A percentile compares a stretch with the other conserved stretches of the same genome.
These are phyloP conservation scores for Deakozyma indianensis DNA, from an alignment of 805 yeast genomes.

Conservation along the genomic window DNA sequence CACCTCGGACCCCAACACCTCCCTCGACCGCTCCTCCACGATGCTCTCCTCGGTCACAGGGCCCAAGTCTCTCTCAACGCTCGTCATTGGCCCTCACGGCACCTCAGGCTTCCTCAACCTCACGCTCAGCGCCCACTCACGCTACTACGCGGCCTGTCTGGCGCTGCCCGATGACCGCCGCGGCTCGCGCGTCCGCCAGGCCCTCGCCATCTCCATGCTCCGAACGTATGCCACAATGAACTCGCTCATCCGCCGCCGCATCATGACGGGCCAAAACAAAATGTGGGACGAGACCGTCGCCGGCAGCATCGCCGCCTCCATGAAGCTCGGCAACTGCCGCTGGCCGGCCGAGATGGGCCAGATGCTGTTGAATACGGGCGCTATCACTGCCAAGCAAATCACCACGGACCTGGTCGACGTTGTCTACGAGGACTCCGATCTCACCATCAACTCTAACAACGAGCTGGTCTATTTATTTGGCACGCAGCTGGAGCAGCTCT, in stretches of 20 bases:
- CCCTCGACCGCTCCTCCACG: background rate
- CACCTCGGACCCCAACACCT: background rate
- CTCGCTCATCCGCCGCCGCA: slow-evolving; percentile 14
- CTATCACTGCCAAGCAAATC: slow-evolving; percentile 34
- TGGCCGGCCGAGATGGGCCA: slow-evolving; percentile 46
- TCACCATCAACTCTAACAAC: slow-evolving; percentile 52
- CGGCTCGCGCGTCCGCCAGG: slow-evolving; percentile 48
- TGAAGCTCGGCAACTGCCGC: slow-evolving; percentile 38
- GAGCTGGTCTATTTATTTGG: slow-evolving; percentile 65
- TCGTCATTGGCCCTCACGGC: slow-evolving; percentile 37
- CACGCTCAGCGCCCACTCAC: slow-evolving; percentile 43
- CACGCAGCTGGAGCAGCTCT: slow-evolving; percentile 72
- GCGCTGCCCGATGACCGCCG: slow-evolving; percentile 39
- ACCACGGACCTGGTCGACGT: slow-evolving; percentile 56
- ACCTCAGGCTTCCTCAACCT: slow-evolving; percentile 42
- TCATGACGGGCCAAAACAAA: slow-evolving; percentile 2
- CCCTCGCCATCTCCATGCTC: slow-evolving; percentile 61
- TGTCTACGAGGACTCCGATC: slow-evolving; percentile 44
- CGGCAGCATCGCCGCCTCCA: slow-evolving; percentile 58
- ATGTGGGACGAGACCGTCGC: slow-evolving; percentile 71
- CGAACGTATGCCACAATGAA: slow-evolving; percentile 50
- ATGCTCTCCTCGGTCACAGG: slow-evolving; percentile 6
- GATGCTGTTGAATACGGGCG: slow-evolving; percentile 40
- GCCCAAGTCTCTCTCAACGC: slow-evolving; percentile 15
- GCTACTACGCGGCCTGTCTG: slow-evolving; percentile 67